Evolutionary conservation across 257 asterid species (phyloP).

Genomic region (Scutellaria minor): DNA sequence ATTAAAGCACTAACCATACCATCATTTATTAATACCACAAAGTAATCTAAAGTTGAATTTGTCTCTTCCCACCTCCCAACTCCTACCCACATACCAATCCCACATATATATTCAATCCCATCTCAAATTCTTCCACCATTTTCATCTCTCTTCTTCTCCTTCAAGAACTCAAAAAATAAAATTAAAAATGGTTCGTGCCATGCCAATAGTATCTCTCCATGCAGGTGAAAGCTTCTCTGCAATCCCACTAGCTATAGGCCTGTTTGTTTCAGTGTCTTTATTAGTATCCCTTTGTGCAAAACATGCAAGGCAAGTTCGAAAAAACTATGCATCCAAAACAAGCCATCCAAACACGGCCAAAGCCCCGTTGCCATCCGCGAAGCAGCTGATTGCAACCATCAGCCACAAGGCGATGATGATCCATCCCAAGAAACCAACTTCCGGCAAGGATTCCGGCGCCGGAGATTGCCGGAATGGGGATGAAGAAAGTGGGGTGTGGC

Average conservation of each 20-base stretch:
- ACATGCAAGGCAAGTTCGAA: conserved; percentile 44
- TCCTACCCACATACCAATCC: conserved; percentile 34
- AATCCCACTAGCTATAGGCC: conserved; percentile 57
- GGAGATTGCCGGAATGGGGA: background rate
- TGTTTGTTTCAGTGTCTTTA: conserved; percentile 58
- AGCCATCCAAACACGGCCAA: conserved; percentile 34
- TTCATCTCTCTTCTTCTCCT: conserved; percentile 8
- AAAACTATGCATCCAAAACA: conserved; percentile 27
- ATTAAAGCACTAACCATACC: conserved; percentile 15
- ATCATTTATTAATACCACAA: conserved; percentile 34
- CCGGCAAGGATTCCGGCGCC: conserved; percentile 23
- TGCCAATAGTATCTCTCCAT: conserved; percentile 31
- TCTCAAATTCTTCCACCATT: background rate
- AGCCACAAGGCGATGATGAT: conserved; percentile 43
- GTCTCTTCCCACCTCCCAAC: conserved; percentile 49
- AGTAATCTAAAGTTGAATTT: conserved; percentile 39
- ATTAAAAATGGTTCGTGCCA: conserved; percentile 53
- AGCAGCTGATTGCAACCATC: conserved; percentile 43
- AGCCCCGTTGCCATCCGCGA: conserved; percentile 40
- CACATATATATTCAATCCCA: conserved; percentile 33
- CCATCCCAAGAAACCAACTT: conserved; percentile 28
- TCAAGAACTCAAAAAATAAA: conserved; percentile 6
- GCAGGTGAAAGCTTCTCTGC: conserved; percentile 38
- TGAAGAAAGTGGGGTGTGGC: conserved; percentile 72
- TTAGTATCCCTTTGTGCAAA: conserved; percentile 68